A percentile compares a stretch with the other conserved stretches of the same genome.
Conservation (phyloP, 352 stramenopile genomes). For the Phytophthora sp. region DNA sequence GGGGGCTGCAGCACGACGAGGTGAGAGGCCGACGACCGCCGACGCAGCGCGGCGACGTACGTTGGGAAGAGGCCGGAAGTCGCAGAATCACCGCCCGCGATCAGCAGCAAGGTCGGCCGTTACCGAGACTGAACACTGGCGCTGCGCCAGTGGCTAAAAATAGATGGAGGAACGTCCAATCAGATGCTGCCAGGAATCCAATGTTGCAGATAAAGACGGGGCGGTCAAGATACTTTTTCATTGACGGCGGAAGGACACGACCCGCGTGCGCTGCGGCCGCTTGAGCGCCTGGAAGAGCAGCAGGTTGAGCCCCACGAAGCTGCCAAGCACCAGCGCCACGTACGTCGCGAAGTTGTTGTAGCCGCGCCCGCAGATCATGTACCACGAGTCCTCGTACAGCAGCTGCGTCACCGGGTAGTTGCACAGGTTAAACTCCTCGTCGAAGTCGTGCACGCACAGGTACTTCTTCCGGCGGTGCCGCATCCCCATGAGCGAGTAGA, state of each 20-base stretch:
- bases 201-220: conserved; percentile 2
- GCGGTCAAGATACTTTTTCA: conserved; percentile 25
- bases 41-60: conserved; percentile 1
- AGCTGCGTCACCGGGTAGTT: conserved; percentile 81
- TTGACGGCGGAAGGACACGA: conserved; percentile 61
- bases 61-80: conserved; percentile 6
- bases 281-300: conserved; percentile 80
- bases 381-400: conserved; percentile 77
- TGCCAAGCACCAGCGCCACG: conserved; percentile 48
- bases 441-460: conserved; percentile 77
- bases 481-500: conserved; percentile 68
- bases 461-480: conserved; percentile 65
- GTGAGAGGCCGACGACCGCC: neutral
- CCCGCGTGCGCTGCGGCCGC: conserved; percentile 60
- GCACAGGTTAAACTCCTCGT: conserved; percentile 87
- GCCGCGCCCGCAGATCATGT: conserved; percentile 83
- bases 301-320: conserved; percentile 57
- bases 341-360: conserved; percentile 69
- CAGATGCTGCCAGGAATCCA: conserved; percentile 34
- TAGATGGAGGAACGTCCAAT: conserved; percentile 33
- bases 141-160: conserved; percentile 18
- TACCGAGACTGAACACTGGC: conserved; percentile 18
- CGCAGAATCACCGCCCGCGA: conserved; percentile 20
- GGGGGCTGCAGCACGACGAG: neutral
- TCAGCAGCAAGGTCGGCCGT: neutral